These are phyloP conservation scores for Amaranthus hypochondriacus DNA, from an alignment of 148 eudicot genomes.

Conservation along the genomic window DNA sequence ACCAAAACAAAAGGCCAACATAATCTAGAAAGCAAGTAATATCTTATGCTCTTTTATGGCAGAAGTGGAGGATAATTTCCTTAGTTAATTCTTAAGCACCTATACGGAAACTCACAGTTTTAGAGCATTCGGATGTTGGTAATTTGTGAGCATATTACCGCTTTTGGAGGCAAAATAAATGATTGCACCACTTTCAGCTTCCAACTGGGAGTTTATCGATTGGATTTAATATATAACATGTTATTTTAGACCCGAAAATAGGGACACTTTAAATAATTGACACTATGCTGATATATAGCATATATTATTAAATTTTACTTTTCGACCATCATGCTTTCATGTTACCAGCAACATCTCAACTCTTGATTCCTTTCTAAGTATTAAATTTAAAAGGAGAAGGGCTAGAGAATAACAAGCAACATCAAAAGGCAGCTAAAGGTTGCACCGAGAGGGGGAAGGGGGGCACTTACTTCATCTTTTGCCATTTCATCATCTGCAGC, in stretches of 20 bases:
- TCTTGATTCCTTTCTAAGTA: background rate
- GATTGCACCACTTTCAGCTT: no score
- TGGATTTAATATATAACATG: no score
- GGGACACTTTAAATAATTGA: no score
- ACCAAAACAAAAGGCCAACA: background rate
- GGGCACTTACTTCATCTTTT: slow-evolving; percentile 70
- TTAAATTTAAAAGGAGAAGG: background rate
- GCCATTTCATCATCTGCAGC: slow-evolving; percentile 44
- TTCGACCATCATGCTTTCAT: no score
- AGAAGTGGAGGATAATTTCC: no score
- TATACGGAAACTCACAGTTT: background rate
- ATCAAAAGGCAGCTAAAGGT: slow-evolving; percentile 3
- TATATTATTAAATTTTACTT: no score
- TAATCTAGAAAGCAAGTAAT: background rate
- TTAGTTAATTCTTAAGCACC: background rate
- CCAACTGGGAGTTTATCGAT: no score
- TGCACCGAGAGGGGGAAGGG: background rate
- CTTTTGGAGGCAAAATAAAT: background rate
- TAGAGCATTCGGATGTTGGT: background rate
- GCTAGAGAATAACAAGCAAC: background rate
- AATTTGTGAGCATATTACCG: background rate
- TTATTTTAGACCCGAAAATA: no score
- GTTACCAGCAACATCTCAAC: background rate
- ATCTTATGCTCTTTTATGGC: background rate
- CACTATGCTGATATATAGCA: no score